A percentile compares a stretch with the other conserved stretches of the same genome.
These are phyloP conservation scores for Groenewaldozyma sp. DNA, from an alignment of 1,139 yeast species.

Conservation along the genomic window DNA sequence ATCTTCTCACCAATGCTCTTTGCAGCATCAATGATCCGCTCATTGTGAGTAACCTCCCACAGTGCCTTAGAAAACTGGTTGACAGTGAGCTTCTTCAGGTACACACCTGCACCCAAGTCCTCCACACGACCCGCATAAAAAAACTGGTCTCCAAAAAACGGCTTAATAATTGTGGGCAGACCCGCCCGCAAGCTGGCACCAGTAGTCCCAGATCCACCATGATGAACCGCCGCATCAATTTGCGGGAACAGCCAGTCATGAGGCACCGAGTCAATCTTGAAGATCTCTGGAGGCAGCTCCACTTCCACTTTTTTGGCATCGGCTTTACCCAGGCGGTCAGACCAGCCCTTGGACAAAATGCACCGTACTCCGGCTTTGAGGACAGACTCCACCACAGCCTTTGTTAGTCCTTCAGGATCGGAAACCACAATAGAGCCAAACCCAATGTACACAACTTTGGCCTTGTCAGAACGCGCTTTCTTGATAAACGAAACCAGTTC, in stretches of 20 bases:
- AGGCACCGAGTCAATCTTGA: slow-evolving; percentile 63
- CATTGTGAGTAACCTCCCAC: slow-evolving; percentile 55
- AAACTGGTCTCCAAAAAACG: slow-evolving; percentile 94
- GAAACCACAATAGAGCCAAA: slow-evolving; percentile 92
- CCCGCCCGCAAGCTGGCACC: slow-evolving; percentile 88
- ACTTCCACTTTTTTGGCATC: slow-evolving; percentile 40
- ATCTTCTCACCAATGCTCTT: slow-evolving; percentile 51
- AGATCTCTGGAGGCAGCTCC: slow-evolving; percentile 60
- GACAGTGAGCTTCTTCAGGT: slow-evolving; percentile 57
- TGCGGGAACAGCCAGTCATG: slow-evolving; percentile 92
- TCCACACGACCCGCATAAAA: slow-evolving; percentile 82
- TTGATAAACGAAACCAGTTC: slow-evolving; percentile 52
- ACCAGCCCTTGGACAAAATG: slow-evolving; percentile 91
- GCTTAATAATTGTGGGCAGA: slow-evolving; percentile 80
- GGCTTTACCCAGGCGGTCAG: slow-evolving; percentile 48
- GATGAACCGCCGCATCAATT: slow-evolving; percentile 92
- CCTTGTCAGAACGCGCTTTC: slow-evolving; percentile 50
- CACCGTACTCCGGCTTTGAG: slow-evolving; percentile 72
- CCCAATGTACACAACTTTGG: slow-evolving; percentile 81
- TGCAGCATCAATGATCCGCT: slow-evolving; percentile 60
- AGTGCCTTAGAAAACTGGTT: slow-evolving; percentile 58
- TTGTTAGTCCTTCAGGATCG: slow-evolving; percentile 68
- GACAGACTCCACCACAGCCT: slow-evolving; percentile 73
- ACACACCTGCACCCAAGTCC: slow-evolving; percentile 82
- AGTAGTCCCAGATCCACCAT: slow-evolving; percentile 96